These are phyloP conservation scores for Trypanosoma vivax DNA, from an alignment of 208 protist species.

Conservation along the genomic window DNA sequence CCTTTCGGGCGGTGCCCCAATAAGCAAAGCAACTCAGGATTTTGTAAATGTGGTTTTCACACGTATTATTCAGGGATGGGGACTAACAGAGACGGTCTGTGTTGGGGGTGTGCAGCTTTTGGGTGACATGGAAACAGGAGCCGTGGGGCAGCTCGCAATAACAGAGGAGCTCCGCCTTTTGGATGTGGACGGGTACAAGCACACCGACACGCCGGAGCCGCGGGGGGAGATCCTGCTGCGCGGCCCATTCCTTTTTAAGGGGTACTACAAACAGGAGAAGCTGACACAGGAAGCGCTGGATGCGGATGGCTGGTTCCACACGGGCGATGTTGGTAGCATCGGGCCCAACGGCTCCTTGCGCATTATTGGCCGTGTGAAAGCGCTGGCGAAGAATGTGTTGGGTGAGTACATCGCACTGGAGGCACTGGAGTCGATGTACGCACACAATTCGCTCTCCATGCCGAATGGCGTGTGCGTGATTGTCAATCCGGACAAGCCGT, in stretches of 20 bases:
- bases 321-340: conserved; percentile 31
- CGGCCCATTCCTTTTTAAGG: conserved; percentile 17
- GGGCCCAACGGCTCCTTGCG: conserved; percentile 6
- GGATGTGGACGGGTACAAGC: too few species aligned
- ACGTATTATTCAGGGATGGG: too few species aligned
- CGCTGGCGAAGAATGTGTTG: conserved; percentile 74
- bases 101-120: too few species aligned
- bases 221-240: conserved; percentile 24
- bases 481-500: conserved; percentile 42
- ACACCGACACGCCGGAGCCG: too few species aligned
- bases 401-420: conserved; percentile 90
- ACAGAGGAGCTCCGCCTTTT: too few species aligned
- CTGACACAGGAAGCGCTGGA: conserved; percentile 19
- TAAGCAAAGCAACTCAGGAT: too few species aligned
- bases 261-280: conserved; percentile 52
- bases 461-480: conserved; percentile 65
- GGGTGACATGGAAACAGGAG: too few species aligned
- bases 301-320: conserved; percentile 32
- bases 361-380: conserved; percentile 83
- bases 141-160: too few species aligned
- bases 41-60: too few species aligned
- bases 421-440: conserved; percentile 66
- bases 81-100: too few species aligned
- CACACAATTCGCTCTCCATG: conserved; percentile 28
- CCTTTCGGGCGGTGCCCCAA: too few species aligned